Percentiles rank a stretch among this genome's conserved stretches.
These are phyloP conservation scores for Xylariales sp. DNA, from an alignment of 2,329 filamentous ascomycete genomes.

Conservation along the genomic window DNA sequence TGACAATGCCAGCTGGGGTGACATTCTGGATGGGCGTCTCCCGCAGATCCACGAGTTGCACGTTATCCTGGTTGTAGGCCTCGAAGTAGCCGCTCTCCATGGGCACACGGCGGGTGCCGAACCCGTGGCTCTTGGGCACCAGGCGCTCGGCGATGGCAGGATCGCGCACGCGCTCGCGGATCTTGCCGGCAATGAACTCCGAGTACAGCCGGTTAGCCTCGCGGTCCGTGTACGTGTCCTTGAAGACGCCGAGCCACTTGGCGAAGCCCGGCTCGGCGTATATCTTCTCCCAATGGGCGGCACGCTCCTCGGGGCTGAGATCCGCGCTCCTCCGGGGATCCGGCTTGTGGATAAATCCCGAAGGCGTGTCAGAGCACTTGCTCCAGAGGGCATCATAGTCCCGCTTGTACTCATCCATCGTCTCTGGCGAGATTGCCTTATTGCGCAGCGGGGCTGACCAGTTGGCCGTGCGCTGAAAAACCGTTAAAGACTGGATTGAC, in stretches of 20 bases:
- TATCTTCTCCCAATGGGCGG: conserved; percentile 8
- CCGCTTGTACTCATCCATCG: conserved; percentile 5
- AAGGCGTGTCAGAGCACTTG: conserved; percentile 4
- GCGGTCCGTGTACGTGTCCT: not conserved
- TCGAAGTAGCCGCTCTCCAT: conserved; percentile 11
- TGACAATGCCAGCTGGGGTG: not conserved
- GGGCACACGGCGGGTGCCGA: too few relatives aligned
- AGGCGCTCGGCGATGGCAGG: conserved; percentile 4
- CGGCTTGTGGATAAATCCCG: conserved; percentile 4
- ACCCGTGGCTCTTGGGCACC: conserved; percentile 14
- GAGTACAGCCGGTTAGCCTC: conserved; percentile 1
- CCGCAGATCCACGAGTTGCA: too few relatives aligned
- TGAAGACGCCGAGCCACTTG: conserved; percentile 3
- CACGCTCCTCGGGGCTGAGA: conserved; percentile 9
- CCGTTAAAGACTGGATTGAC: conserved; percentile 10
- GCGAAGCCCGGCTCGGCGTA: conserved; percentile 8
- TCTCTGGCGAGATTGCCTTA: conserved; percentile 9
- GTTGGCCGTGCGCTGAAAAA: conserved; percentile 23
- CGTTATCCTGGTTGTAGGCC: conserved; percentile 10
- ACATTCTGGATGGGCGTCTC: not conserved
- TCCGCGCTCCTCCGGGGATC: conserved; percentile 8
- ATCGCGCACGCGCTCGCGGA: not conserved
- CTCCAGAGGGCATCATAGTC: conserved; percentile 7
- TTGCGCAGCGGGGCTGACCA: conserved; percentile 19
- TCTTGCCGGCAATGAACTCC: conserved; percentile 3